A percentile compares a stretch with the other conserved stretches of the same genome.
Conservation (phyloP, 2,329 filamentous ascomycete genomes). For the Ophiocordyceps polyrhachis-furcata region DNA sequence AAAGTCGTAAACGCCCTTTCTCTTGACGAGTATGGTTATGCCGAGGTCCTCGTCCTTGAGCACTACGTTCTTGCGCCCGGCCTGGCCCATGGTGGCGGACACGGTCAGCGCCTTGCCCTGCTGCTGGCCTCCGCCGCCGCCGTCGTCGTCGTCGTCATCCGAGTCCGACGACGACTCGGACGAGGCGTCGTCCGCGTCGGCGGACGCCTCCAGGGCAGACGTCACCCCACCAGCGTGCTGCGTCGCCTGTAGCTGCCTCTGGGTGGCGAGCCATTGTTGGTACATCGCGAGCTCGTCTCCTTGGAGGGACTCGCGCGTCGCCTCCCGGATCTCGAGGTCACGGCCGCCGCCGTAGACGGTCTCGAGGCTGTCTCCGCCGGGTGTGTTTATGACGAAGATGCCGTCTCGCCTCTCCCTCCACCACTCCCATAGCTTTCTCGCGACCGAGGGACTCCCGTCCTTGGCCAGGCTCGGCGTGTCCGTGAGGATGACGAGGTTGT, state of each 20-base stretch:
- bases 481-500: conserved; percentile 75
- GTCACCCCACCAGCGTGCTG: conserved; percentile 51
- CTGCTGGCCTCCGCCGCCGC: conserved; percentile 75
- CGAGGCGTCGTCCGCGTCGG: conserved; percentile 66
- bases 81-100: conserved; percentile 67
- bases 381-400: conserved; percentile 36
- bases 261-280: conserved; percentile 80
- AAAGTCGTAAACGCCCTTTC: conserved; percentile 83
- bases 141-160: conserved; percentile 80
- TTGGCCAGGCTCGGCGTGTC: conserved; percentile 40
- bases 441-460: conserved; percentile 36
- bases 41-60: conserved; percentile 81
- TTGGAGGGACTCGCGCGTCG: conserved; percentile 46
- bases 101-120: conserved; percentile 85
- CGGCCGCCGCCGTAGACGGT: conserved; percentile 47
- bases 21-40: conserved; percentile 74
- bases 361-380: conserved; percentile 39
- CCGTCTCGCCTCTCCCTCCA: conserved; percentile 53
- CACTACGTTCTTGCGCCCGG: conserved; percentile 67
- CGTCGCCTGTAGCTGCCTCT: conserved; percentile 71
- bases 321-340: conserved; percentile 40
- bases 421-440: conserved; percentile 61
- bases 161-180: conserved; percentile 74
- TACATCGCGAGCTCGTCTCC: conserved; percentile 65
- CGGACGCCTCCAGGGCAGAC: conserved; percentile 43